Evolutionary conservation across 2,329 filamentous ascomycete genomes (phyloP).

Genomic region (Pseudocercospora macadamiae): DNA sequence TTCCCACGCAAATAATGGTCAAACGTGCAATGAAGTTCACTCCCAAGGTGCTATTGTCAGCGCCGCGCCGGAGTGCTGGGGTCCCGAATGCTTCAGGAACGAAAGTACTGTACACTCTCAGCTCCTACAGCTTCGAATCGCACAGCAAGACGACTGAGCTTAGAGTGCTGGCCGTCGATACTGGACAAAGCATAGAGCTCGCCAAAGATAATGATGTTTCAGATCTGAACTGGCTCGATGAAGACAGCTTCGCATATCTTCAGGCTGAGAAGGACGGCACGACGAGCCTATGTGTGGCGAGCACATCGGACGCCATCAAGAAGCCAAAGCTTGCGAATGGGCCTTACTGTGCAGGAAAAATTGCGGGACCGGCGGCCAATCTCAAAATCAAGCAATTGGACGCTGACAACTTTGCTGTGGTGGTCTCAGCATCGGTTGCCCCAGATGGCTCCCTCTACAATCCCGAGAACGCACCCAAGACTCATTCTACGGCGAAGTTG

Average conservation of each 20-base stretch:
- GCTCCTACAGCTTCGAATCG: slow-evolving; percentile 77
- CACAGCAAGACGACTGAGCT: slow-evolving; percentile 72
- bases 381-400: slow-evolving; percentile 49
- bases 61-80: slow-evolving; percentile 71
- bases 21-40: slow-evolving; percentile 72
- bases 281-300: slow-evolving; percentile 37
- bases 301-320: slow-evolving; percentile 14
- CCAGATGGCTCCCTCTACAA: slow-evolving; percentile 67
- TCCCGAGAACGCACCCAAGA: slow-evolving; percentile 52
- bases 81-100: slow-evolving; percentile 70
- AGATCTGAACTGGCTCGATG: slow-evolving; percentile 76
- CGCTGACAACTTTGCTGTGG: slow-evolving; percentile 46
- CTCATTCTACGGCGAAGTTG: slow-evolving; percentile 50
- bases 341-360: slow-evolving; percentile 46
- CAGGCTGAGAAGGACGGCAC: slow-evolving; percentile 46
- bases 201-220: slow-evolving; percentile 66
- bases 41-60: slow-evolving; percentile 74
- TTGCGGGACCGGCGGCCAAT: slow-evolving; percentile 53
- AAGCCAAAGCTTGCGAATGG: slow-evolving; percentile 25
- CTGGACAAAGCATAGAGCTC: slow-evolving; percentile 66
- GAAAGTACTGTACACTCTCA: slow-evolving; percentile 68
- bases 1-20: slow-evolving; percentile 58
- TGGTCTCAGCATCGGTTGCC: slow-evolving; percentile 64
- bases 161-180: slow-evolving; percentile 69
- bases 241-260: slow-evolving; percentile 63